A percentile compares a stretch with the other conserved stretches of the same genome.
phyloP scores from a whole-genome alignment of 305 asterid species.

The Fraxinus albicans region DNA sequence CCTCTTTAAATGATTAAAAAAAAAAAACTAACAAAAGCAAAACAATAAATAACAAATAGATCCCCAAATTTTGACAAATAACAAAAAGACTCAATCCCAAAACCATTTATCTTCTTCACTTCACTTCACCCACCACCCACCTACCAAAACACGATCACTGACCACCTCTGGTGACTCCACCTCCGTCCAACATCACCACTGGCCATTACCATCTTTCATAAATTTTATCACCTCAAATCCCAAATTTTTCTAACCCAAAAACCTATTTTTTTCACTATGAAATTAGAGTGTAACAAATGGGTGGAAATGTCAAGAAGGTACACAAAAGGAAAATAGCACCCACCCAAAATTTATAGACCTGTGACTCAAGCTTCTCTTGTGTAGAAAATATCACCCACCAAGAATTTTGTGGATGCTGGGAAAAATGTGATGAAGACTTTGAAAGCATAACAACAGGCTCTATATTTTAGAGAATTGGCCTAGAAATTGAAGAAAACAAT shows the following conservation, averaged over 20 bases:
- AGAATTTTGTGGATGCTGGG: constrained; percentile 21
- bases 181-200: background rate
- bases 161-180: background rate
- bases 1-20: background rate
- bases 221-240: background rate
- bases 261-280: background rate
- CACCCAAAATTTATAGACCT: constrained; percentile 52
- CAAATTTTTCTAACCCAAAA: background rate
- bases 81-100: background rate
- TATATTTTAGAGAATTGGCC: constrained; percentile 34
- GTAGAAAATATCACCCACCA: constrained; percentile 15
- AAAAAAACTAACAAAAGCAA: background rate
- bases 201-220: background rate
- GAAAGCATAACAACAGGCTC: constrained; percentile 25
- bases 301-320: background rate
- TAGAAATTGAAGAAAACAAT: constrained; percentile 7
- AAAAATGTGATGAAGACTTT: constrained; percentile 29
- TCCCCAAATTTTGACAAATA: background rate
- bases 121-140: background rate
- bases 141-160: background rate
- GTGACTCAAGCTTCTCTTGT: constrained; percentile 53
- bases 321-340: background rate
- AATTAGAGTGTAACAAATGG: background rate
- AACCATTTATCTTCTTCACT: background rate
- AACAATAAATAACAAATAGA: background rate